A percentile compares a stretch with the other conserved stretches of the same genome.
These are phyloP conservation scores for Fonsecaea pedrosoi DNA, from an alignment of 2,329 filamentous ascomycete genomes.

Conservation along the genomic window DNA sequence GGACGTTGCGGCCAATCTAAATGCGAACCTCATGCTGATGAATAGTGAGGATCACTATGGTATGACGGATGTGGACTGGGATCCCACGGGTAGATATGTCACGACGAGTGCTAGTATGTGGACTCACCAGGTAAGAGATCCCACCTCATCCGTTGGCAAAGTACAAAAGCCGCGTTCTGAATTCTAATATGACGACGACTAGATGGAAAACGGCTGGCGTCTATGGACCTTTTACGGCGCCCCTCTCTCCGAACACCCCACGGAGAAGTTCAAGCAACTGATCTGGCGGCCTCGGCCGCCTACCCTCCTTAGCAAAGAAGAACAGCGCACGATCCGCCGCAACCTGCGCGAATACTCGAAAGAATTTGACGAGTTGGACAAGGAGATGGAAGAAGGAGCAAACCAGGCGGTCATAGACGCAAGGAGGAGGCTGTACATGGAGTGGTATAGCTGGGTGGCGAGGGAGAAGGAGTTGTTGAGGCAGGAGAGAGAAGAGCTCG, in stretches of 20 bases:
- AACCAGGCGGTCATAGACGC: constrained; percentile 93
- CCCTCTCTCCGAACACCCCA: constrained; percentile 83
- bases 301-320: constrained; percentile 92
- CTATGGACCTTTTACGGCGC: constrained; percentile 96
- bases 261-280: constrained; percentile 98
- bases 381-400: constrained; percentile 89
- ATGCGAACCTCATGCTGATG: constrained; percentile 94
- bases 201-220: constrained; percentile 99
- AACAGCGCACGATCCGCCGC: constrained; percentile 97
- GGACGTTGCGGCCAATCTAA: constrained; percentile 94
- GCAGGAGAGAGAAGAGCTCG: constrained; percentile 73
- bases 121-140: constrained; percentile 83
- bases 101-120: constrained; percentile 91
- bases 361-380: constrained; percentile 93
- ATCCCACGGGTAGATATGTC: constrained; percentile 92
- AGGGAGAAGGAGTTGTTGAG: constrained; percentile 72
- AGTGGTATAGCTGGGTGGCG: constrained; percentile 87
- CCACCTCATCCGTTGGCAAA: background rate
- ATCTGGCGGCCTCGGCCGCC: constrained; percentile 90
- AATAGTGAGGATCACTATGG: constrained; percentile 94
- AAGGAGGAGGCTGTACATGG: constrained; percentile 78
- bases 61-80: constrained; percentile 97
- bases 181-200: constrained; percentile 18
- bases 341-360: constrained; percentile 97
- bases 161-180: background rate